Base-by-base conservation (phyloP, 2,329 filamentous ascomycete genomes). In the Diaporthe sp. region DNA sequence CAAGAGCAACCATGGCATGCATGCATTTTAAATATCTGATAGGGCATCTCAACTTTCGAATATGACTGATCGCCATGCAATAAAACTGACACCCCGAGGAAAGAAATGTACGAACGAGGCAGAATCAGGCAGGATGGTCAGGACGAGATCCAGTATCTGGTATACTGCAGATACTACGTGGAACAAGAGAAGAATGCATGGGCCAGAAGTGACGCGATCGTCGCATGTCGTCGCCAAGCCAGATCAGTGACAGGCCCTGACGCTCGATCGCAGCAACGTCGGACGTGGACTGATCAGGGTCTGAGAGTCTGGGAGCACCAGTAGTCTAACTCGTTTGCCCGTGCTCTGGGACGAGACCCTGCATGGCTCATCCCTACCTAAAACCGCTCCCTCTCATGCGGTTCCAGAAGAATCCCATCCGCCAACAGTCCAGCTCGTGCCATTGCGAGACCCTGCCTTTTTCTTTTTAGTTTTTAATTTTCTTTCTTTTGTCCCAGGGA, bases 211-310 rank as follows among this genome's bases (percentile, higher is more conserved):
- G 65, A 69, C 59, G 39, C 15, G 49, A 69, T 69, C 65, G 65
- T 69, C 65, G 65, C 65, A 69, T 55, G 65, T 69, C 34, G 34
- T 28, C 34, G 65, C 65, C 65, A 55, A 69, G 65, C 22, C 65
- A 31, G 65, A 55, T 69, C 65, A 69, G 65, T 34, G 65, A 69
- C 65, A 69, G 65, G 65, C 65, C 49, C 49, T 55, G n/a, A 10
- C 8, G 49, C 17, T 68, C 62, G 31, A 51, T 53, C 62, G 25
- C 22, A 39, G 46, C 46, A 49, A 49, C 62, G 46, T 25, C 62
- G 19, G 28, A 37, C 44, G 62, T n/a, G 62, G 28, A 12, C 17
- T n/a, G 57, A n/a, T n/a, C 1, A 34, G 34, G 49, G 65, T 37
- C 49, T 37, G 44, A 51, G 65, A 19, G 62, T 62, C 46, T 62